Evolutionary conservation across 805 yeast genomes (phyloP), one percentile per base, ranked within the genome.

Genomic region (Ogataea saltuana): DNA sequence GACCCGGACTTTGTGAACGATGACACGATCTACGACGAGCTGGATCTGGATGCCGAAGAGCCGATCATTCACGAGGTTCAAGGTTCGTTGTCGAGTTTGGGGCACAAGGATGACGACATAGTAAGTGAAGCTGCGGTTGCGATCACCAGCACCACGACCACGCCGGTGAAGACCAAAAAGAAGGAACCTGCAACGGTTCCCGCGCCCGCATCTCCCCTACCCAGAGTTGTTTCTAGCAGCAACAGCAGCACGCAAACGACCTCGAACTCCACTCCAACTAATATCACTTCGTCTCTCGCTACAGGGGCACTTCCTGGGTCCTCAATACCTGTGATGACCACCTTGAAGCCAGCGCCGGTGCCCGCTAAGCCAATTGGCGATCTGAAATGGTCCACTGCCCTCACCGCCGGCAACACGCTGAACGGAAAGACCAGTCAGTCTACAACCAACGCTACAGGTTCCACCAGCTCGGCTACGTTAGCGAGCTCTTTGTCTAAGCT

Each of bases 1-100:
- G 96, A 87, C 44, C 93, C 83, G 6, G 98, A 93, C 60, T 93
- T 90, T 61, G 84, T 91, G 33, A 96, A 89, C 58, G 96, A 93
- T 63, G 97, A 91, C 53, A 89, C 89, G 15, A 80, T 93, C 50
- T 93, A 91, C 65, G 98, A 93, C 54, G 90, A 83, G 44, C 74
- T 93, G 58, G 86, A 83, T 42, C 75, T 90, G 37, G 81, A 75
- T 20, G 58, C 61, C 30, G 82, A 80, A 20, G 66, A 61, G 33
- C 52, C 58, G 4, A 50, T 46, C 54, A 63, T 47, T 41, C 60
- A 51, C 19, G 69, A 63, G 21, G 59, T 60, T 25, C 63, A 60
- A 31, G 58, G 55, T 7, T 34, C 56, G 4, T 33, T 50, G 27
- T 50, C 44, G 18, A 20, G 34, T 18, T 36, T 40, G 11, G 29